Evolutionary conservation across 192 early-diverging fungal genomes (phyloP), one percentile per base, ranked within the genome.

Genomic region (Borealophlyctis nickersoniae): DNA sequence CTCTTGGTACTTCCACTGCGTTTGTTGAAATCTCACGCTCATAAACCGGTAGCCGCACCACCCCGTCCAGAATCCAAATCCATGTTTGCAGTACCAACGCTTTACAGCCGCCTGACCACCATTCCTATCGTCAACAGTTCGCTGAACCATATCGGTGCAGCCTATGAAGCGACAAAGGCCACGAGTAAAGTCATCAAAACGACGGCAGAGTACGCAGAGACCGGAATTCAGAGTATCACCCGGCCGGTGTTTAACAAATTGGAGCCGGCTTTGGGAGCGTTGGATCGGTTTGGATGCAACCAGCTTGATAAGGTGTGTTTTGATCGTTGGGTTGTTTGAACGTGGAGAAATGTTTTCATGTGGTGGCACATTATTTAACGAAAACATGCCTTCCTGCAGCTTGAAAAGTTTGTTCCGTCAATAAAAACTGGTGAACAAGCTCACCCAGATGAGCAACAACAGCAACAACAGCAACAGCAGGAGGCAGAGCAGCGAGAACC

Each of bases 91-190:
- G 11, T 26, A 27, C 36, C 62, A n/a, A 16, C 39, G 11, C 29
- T 28, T 19, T 52, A 23, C 14, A 59, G 28, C 56, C 83, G 91
- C 36, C 86, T 95, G 56, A 85, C 89, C 65, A 87, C 73, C 63
- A 79, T 92, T 30, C 92, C 91, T 11, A 50, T 93, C 7, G 87
- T 95, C 34, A 90, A 88, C 63, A 82, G 83, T n/a, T 86, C 87
- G 0, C 62, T 92, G 14, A 62, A 56, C 24, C 63, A 66, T 23
- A 30, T 82, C 62, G 59, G 62, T 31, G 78, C 78, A 5, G 87
- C 86, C 11, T 93, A 93, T 62, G 87, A 87, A 56, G 79, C 77
- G n/a, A 86, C 87, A 14, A 87, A 88, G 66, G 72, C 86, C 56
- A 78, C 77, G 52, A 79, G 71, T 73, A 56, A 73, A 67, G 76